phyloP scores from a whole-genome alignment of 768 basidiomycete species.

The Tephrocybe sp. region DNA sequence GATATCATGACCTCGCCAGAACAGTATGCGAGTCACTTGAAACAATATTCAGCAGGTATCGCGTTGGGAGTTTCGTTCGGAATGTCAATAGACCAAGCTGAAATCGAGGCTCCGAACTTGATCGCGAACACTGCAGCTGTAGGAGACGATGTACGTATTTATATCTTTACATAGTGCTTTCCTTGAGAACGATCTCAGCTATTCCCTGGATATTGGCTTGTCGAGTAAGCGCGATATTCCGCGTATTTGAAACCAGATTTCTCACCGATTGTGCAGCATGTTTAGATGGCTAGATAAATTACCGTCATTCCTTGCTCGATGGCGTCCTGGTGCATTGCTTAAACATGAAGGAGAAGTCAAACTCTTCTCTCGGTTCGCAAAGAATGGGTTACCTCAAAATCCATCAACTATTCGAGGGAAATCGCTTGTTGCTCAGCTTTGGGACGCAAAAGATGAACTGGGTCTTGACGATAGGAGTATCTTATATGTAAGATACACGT shows the following conservation, averaged over 20 bases:
- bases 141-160: constrained; percentile 5
- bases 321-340: not conserved
- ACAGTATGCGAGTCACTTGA: constrained; percentile 3
- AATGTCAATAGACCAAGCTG: constrained; percentile 6
- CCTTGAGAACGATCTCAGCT: not conserved
- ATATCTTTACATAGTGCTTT: not conserved
- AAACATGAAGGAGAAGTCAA: constrained; percentile 4
- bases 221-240: not conserved
- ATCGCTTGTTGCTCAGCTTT: constrained; percentile 2
- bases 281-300: constrained; percentile 1
- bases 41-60: constrained; percentile 4
- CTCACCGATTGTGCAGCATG: not conserved
- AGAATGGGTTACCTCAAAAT: not conserved
- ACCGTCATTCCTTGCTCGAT: not conserved
- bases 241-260: not conserved
- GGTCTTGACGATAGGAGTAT: constrained; percentile 4
- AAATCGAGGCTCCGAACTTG: not conserved
- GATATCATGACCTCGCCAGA: constrained; percentile 2
- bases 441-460: constrained; percentile 2
- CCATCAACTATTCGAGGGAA: not conserved
- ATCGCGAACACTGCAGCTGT: constrained; percentile 8
- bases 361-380: constrained; percentile 9
- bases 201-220: constrained; percentile 7
- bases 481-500: constrained; percentile 1
- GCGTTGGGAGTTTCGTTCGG: constrained; percentile 7